These are phyloP conservation scores for Phalaenopsis equestris DNA, from an alignment of 106 monocot genomes.

Conservation along the genomic window DNA sequence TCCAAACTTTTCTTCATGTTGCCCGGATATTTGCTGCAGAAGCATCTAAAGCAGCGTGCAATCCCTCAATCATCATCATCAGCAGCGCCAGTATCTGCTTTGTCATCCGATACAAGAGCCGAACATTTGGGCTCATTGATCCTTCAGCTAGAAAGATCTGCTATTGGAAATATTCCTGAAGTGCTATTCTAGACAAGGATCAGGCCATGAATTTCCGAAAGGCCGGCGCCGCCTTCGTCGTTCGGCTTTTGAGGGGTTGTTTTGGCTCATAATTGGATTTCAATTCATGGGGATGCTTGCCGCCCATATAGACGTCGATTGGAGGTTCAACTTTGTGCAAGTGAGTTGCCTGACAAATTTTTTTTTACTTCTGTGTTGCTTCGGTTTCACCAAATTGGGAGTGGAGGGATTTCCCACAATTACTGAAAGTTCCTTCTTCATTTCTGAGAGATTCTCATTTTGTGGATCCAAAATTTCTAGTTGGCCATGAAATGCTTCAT, in stretches of 20 bases:
- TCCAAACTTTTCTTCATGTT: too few species aligned
- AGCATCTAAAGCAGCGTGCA: too few species aligned
- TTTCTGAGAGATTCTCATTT: not conserved
- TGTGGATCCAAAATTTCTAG: not conserved
- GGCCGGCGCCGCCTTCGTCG: not conserved
- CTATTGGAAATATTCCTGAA: slow-evolving; percentile 21
- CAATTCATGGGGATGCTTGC: not conserved
- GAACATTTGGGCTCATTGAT: not conserved
- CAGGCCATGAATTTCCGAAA: slow-evolving; percentile 52
- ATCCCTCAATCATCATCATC: not conserved
- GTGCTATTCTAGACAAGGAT: slow-evolving; percentile 47
- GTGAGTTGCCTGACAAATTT: slow-evolving; percentile 28
- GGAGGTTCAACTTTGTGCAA: slow-evolving; percentile 15
- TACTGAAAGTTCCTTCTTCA: slow-evolving; percentile 1
- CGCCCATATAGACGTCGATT: slow-evolving; percentile 1
- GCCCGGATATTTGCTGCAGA: too few species aligned
- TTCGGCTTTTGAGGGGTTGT: not conserved
- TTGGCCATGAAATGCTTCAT: not conserved
- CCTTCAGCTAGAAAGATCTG: slow-evolving; percentile 6
- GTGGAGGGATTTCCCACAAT: not conserved
- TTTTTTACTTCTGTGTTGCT: not conserved
- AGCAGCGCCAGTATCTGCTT: not conserved
- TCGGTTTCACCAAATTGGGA: not conserved
- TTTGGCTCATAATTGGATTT: not conserved
- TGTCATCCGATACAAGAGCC: not conserved